A percentile compares a stretch with the other conserved stretches of the same genome.
Evolutionary conservation across 2,329 filamentous ascomycete species (phyloP).

Genomic region (Sporothrix brasiliensis): DNA sequence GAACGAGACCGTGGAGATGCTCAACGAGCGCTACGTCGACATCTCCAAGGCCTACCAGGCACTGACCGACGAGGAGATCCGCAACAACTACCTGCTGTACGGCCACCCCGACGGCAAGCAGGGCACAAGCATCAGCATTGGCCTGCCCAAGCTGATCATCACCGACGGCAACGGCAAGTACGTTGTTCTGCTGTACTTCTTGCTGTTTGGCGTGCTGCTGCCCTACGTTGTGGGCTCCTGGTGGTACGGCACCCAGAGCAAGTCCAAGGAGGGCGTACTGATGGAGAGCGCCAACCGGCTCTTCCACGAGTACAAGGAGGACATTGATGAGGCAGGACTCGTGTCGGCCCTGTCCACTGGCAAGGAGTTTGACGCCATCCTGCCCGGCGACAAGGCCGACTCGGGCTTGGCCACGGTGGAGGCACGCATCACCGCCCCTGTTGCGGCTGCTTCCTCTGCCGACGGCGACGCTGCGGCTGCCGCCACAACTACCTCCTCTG

Average conservation of each 20-base stretch:
- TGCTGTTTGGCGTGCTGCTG: constrained; percentile 83
- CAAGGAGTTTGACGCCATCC: constrained; percentile 76
- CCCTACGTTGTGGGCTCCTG: constrained; percentile 93
- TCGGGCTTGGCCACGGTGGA: constrained; percentile 81
- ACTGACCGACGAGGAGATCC: constrained; percentile 93
- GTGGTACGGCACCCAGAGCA: constrained; percentile 96
- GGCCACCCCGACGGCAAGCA: constrained; percentile 98
- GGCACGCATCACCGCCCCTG: constrained; percentile 70
- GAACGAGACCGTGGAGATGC: constrained; percentile 82
- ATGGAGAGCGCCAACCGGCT: constrained; percentile 93
- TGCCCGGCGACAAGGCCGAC: constrained; percentile 79
- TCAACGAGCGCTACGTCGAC: constrained; percentile 90
- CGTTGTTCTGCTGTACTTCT: constrained; percentile 84
- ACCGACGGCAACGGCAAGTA: constrained; percentile 95
- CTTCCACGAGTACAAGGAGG: constrained; percentile 89
- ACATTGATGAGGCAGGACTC: constrained; percentile 77
- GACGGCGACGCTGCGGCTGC: neutral
- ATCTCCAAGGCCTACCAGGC: constrained; percentile 98
- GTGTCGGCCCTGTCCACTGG: constrained; percentile 80
- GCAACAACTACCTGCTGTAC: constrained; percentile 95
- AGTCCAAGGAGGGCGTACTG: constrained; percentile 90
- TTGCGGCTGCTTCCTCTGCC: constrained; percentile 47
- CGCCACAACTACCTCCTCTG: constrained; percentile 40
- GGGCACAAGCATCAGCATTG: constrained; percentile 96
- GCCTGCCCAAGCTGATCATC: constrained; percentile 88